Evolutionary conservation across 352 stramenopile species (phyloP).

Genomic region (Phytopythium kandeliae): DNA sequence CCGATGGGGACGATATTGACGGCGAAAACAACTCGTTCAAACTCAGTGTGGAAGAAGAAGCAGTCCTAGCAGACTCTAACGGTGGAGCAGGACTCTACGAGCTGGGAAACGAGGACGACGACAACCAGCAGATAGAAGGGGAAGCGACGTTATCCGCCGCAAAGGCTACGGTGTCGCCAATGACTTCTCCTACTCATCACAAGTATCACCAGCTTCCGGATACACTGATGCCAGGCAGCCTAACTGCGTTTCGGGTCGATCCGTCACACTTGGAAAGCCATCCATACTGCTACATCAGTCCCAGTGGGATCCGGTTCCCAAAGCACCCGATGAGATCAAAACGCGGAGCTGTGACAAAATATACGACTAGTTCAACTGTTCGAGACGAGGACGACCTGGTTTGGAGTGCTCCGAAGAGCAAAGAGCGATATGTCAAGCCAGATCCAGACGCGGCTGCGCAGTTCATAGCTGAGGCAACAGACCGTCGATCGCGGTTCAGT

Average conservation of each 20-base stretch:
- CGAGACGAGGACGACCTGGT: constrained; percentile 18
- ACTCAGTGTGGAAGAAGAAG: constrained; percentile 5
- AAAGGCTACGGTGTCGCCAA: not conserved
- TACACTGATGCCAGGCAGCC: not conserved
- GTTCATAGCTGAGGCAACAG: constrained; percentile 16
- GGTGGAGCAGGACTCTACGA: not conserved
- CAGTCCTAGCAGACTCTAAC: not conserved
- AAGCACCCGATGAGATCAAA: constrained; percentile 19
- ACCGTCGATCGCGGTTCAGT: constrained; percentile 28
- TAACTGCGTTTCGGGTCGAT: not conserved
- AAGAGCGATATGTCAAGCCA: constrained; percentile 16
- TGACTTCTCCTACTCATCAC: too few relatives aligned
- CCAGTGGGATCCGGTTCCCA: constrained; percentile 20
- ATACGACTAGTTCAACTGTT: not conserved
- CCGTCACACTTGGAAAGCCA: constrained; percentile 18
- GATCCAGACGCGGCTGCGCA: constrained; percentile 9
- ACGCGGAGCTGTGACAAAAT: not conserved
- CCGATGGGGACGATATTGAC: constrained; percentile 22
- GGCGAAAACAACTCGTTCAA: constrained; percentile 2
- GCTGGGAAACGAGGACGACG: not conserved
- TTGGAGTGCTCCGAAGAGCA: constrained; percentile 14
- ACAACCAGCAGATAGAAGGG: not conserved
- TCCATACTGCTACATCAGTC: constrained; percentile 22
- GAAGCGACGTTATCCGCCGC: not conserved
- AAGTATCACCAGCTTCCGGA: not conserved